Percentiles rank a stretch among this genome's conserved stretches.
phyloP scores from a whole-genome alignment of 805 yeast species.

The Candida broadrunensis region DNA sequence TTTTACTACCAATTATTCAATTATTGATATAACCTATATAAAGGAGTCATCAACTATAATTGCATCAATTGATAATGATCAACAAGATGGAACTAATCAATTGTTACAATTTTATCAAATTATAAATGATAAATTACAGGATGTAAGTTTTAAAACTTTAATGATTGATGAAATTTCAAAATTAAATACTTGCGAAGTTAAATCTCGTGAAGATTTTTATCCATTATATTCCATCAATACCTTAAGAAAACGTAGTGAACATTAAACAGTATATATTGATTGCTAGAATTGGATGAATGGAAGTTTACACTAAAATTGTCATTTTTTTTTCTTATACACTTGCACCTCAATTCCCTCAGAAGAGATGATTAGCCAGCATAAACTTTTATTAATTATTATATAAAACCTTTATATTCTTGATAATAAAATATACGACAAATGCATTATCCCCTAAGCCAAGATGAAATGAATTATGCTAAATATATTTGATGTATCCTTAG shows the following conservation, averaged over 20 bases:
- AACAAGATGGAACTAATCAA: conserved; percentile 17
- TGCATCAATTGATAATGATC: conserved; percentile 31
- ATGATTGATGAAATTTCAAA: conserved; percentile 17
- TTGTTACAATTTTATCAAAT: conserved; percentile 15
- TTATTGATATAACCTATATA: conserved; percentile 27
- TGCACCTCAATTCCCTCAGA: too few species aligned
- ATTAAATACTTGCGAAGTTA: conserved; percentile 29
- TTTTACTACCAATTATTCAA: conserved; percentile 17
- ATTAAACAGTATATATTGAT: too few species aligned
- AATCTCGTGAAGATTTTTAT: conserved; percentile 35
- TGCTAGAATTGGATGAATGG: too few species aligned
- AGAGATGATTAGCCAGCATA: too few species aligned
- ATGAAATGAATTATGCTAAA: too few species aligned
- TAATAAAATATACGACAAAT: too few species aligned
- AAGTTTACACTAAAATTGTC: too few species aligned
- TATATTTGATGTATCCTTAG: too few species aligned
- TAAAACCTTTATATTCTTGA: too few species aligned
- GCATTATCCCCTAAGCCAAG: too few species aligned
- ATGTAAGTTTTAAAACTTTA: conserved; percentile 11
- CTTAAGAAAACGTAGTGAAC: conserved; percentile 64
- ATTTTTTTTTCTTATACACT: too few species aligned
- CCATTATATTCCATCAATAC: conserved; percentile 49
- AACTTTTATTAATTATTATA: too few species aligned
- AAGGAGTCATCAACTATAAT: conserved; percentile 13
- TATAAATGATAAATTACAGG: conserved; percentile 15